These are phyloP conservation scores for Saprolegnia parasitica DNA, from an alignment of 352 stramenopile genomes.

Conservation along the genomic window DNA sequence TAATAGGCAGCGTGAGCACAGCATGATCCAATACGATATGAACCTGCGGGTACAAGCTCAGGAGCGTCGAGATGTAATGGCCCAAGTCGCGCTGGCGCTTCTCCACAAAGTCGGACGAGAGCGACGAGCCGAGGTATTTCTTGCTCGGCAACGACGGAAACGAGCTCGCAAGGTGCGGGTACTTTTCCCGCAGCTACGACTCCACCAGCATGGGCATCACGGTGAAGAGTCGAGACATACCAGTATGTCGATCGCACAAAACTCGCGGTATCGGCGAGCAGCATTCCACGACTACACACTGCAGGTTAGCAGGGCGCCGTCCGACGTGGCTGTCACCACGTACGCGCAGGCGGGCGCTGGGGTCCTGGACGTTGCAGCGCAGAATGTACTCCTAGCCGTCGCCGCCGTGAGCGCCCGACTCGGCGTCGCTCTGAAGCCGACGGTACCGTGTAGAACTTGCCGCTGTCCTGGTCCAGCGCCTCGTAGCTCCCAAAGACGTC, in stretches of 20 bases:
- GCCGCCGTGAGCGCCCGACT: not conserved
- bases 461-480: slow-evolving; percentile 74
- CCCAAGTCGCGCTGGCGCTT: slow-evolving; percentile 82
- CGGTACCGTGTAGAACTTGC: slow-evolving; percentile 80
- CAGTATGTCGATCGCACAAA: slow-evolving; percentile 80
- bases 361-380: slow-evolving; percentile 60
- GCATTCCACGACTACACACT: slow-evolving; percentile 68
- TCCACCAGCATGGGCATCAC: not conserved
- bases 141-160: slow-evolving; percentile 81
- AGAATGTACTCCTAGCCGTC: slow-evolving; percentile 69
- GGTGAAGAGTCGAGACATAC: slow-evolving; percentile 32
- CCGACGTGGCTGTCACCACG: not conserved
- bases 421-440: not conserved
- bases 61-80: slow-evolving; percentile 81
- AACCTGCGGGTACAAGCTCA: slow-evolving; percentile 74
- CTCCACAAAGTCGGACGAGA: slow-evolving; percentile 81
- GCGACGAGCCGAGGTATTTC: slow-evolving; percentile 81
- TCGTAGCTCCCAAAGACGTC: slow-evolving; percentile 76
- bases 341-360: not conserved
- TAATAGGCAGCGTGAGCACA: slow-evolving; percentile 28
- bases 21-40: not conserved
- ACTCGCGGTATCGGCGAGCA: slow-evolving; percentile 77
- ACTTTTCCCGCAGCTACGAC: slow-evolving; percentile 74
- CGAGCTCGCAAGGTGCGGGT: slow-evolving; percentile 59
- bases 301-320: not conserved